Percentiles rank a stretch among this genome's conserved stretches.
Evolutionary conservation across 2,329 filamentous ascomycete species (phyloP).

Genomic region (Periglandula ipomoeae): DNA sequence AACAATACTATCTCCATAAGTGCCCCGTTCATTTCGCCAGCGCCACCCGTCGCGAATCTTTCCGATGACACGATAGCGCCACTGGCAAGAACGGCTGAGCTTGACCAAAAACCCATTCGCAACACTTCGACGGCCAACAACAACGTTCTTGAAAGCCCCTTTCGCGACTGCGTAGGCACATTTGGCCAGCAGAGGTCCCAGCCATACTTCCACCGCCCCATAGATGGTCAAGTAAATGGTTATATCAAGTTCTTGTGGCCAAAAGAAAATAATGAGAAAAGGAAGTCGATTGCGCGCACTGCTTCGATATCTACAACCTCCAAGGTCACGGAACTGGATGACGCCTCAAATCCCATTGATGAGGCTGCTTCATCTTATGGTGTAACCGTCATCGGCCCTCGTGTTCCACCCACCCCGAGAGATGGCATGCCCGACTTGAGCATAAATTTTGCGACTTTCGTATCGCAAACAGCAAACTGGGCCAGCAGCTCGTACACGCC

Average conservation of each 20-base stretch:
- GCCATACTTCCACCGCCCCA: conserved; percentile 21
- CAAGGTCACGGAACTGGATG: conserved; percentile 4
- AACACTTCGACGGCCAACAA: not conserved
- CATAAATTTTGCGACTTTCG: not conserved
- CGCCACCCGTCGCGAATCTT: not conserved
- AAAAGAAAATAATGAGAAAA: conserved; percentile 6
- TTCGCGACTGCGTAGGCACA: conserved; percentile 21
- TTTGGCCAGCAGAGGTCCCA: conserved; percentile 16
- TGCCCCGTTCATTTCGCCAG: not conserved
- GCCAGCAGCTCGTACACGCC: not conserved
- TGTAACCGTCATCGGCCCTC: not conserved
- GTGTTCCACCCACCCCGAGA: not conserved
- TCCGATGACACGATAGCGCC: not conserved
- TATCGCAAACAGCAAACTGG: not conserved
- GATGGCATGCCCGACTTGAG: not conserved
- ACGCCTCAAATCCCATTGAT: not conserved
- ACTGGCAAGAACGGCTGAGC: not conserved
- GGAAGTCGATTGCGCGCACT: not conserved
- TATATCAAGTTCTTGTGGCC: conserved; percentile 31
- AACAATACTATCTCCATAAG: not conserved
- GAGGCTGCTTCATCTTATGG: not conserved
- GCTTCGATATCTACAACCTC: not conserved
- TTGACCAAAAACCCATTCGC: not conserved
- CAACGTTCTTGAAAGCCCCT: conserved; percentile 20
- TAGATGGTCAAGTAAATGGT: conserved; percentile 26